phyloP scores from a whole-genome alignment of 2,329 filamentous ascomycete genomes.

The Paramyrothecium sp. region DNA sequence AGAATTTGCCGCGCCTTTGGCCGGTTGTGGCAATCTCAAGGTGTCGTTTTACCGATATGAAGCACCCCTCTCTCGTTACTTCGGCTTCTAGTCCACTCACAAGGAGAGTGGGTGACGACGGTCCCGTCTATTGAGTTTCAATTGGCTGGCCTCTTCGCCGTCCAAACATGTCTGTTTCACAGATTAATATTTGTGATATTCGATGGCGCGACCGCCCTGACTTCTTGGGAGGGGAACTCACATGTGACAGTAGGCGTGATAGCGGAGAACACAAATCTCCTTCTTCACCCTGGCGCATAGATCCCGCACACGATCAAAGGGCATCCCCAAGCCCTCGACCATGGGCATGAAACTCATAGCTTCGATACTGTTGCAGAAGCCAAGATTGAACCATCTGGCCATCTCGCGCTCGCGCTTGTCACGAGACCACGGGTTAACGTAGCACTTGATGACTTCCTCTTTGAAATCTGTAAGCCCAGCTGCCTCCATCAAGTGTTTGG shows the following conservation, averaged over 20 bases:
- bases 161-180: constrained; percentile 20
- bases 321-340: constrained; percentile 45
- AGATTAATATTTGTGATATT: constrained; percentile 9
- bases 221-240: constrained; percentile 45
- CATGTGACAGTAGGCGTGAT: constrained; percentile 75
- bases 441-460: constrained; percentile 66
- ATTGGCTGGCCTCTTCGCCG: constrained; percentile 19
- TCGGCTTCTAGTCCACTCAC: not conserved
- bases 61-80: too few relatives aligned
- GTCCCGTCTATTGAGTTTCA: not conserved
- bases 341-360: constrained; percentile 73
- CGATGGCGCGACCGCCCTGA: not conserved
- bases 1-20: too few relatives aligned
- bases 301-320: constrained; percentile 59
- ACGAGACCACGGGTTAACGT: constrained; percentile 71
- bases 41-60: too few relatives aligned
- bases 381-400: constrained; percentile 81
- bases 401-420: constrained; percentile 65
- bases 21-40: too few relatives aligned
- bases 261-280: constrained; percentile 67
- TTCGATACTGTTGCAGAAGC: constrained; percentile 70
- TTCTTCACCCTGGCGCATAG: constrained; percentile 62
- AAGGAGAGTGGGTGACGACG: not conserved
- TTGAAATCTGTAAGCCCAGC: constrained; percentile 80
- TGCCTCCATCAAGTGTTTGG: constrained; percentile 57